These are phyloP conservation scores for Emergomyces orientalis DNA, from an alignment of 2,329 filamentous ascomycete genomes.

Conservation along the genomic window DNA sequence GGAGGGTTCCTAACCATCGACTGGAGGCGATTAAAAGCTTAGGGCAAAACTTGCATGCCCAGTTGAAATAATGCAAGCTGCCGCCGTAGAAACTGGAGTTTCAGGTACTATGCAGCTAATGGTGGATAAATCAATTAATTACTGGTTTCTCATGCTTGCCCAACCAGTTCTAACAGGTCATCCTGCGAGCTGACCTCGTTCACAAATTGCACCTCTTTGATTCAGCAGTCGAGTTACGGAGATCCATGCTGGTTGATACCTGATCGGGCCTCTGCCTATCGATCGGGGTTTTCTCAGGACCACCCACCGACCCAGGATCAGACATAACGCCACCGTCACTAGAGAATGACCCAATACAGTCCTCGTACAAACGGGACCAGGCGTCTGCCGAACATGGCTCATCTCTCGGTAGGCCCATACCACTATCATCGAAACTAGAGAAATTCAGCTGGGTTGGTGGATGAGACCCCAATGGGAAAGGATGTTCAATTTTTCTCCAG, in stretches of 20 bases:
- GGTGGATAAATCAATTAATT: neutral
- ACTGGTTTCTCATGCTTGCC: constrained; percentile 8
- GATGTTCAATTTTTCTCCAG: neutral
- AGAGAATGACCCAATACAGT: constrained; percentile 5
- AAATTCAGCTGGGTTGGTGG: neutral
- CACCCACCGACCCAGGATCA: neutral
- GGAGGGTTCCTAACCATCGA: neutral
- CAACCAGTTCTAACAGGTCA: constrained; percentile 11
- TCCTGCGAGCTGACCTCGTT: constrained; percentile 9
- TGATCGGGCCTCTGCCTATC: neutral
- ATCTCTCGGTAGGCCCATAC: neutral
- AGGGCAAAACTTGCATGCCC: neutral
- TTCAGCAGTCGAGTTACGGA: constrained; percentile 11
- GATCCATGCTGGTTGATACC: constrained; percentile 8
- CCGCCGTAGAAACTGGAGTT: too few relatives aligned
- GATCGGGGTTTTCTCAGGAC: neutral
- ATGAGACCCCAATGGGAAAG: neutral
- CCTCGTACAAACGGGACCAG: constrained; percentile 9
- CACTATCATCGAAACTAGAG: neutral
- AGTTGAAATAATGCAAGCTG: neutral
- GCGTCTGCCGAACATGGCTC: constrained; percentile 3
- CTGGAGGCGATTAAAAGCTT: neutral
- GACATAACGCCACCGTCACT: neutral
- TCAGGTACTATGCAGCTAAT: neutral
- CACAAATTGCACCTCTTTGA: constrained; percentile 10